Evolutionary conservation across 2,329 filamentous ascomycete genomes (phyloP), one percentile per base, ranked within the genome.

Genomic region (Verticillium isaacii): DNA sequence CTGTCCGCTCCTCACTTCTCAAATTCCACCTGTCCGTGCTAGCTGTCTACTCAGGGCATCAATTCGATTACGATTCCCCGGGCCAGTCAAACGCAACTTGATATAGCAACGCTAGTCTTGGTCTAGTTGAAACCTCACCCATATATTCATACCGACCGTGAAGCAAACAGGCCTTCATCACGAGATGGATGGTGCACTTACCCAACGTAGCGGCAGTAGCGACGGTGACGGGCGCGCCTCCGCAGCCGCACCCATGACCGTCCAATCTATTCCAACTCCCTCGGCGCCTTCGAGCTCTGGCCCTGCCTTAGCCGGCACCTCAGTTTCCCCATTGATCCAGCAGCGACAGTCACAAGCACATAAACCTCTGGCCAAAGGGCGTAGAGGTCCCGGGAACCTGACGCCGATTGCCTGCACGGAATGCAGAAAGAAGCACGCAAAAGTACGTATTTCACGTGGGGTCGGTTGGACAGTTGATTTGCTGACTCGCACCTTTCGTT

Each of bases 321-420:
- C 59, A 17, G 54, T 19, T n/a, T 32, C 52, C 2, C 37, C 64
- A 7, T 58, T 64, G 12, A 57, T 64, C 25, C 25, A 25, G 50
- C 65, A 59, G 62, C 61, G 23, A 12, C 41, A 17, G 17, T 6
- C 39, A n/a, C 5, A 17, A 50, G 37, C 68, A 32, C 61, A 67
- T 32, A 62, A 69, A 32, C 71, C 76, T 60, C 69, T 74, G 23
- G 81, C 81, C 2, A 86, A 85, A 69, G 75, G 84, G n/a, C 77
- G 81, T 57, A 78, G 84, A 57, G 84, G 84, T 1, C 68, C 84
- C 3, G 84, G 84, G 19, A 73, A 85, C 1, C 83, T 86, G 15
- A 86, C 84, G 4, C 82, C 82, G 52, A 86, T 85, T 71, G 84
- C 84, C 29, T 86, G 84, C 69, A 86, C 82, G 23, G 84, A 86